Evolutionary conservation across 441 rosid species (phyloP).

Genomic region (Manihot esculenta): DNA sequence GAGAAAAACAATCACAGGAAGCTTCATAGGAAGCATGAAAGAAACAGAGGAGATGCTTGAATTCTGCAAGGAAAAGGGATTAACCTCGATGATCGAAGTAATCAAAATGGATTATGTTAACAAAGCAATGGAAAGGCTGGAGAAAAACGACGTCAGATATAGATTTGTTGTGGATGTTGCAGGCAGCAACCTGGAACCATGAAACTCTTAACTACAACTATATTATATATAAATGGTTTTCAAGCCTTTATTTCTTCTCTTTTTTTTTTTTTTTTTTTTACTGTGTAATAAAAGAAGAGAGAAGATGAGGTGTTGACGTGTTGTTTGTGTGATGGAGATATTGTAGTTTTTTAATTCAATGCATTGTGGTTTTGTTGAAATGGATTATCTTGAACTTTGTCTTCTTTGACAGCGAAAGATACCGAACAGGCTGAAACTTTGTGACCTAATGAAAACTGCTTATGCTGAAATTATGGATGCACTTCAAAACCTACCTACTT

Average conservation of each 20-base stretch:
- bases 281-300: not conserved
- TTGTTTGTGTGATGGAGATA: not conserved
- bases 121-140: slow-evolving; percentile 67
- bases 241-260: no score
- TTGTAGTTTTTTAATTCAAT: not conserved
- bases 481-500: no score
- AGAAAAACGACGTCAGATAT: slow-evolving; percentile 71
- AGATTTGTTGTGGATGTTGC: slow-evolving; percentile 81
- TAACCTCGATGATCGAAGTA: slow-evolving; percentile 64
- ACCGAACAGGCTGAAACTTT: not conserved
- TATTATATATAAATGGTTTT: not conserved
- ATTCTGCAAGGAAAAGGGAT: slow-evolving; percentile 60
- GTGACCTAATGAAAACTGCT: no score
- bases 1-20: slow-evolving; percentile 72
- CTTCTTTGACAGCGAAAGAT: not conserved
- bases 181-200: slow-evolving; percentile 58
- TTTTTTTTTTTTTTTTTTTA: not conserved
- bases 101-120: slow-evolving; percentile 63
- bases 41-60: slow-evolving; percentile 91
- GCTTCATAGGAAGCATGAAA: slow-evolving; percentile 72
- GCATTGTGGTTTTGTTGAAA: not conserved
- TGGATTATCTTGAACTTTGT: no score
- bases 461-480: no score
- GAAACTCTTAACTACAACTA: not conserved
- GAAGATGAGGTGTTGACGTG: not conserved